Evolutionary conservation across 2,329 filamentous ascomycete species (phyloP).

Genomic region (Aspergillus piperis): DNA sequence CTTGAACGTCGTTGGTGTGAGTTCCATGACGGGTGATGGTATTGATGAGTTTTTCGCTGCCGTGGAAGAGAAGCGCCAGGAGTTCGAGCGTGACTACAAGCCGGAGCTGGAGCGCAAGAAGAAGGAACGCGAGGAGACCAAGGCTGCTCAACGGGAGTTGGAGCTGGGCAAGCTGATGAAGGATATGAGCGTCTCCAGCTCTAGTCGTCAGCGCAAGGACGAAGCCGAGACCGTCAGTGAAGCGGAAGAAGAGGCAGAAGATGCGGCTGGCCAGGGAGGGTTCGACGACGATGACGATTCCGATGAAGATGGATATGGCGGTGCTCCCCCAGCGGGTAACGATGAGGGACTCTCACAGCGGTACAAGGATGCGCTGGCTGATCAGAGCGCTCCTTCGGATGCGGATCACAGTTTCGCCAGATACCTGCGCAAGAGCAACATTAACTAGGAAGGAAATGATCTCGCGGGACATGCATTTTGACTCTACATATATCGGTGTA

Average conservation of each 20-base stretch:
- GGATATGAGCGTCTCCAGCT: constrained; percentile 70
- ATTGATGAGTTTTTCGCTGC: constrained; percentile 92
- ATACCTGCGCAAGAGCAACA: constrained; percentile 47
- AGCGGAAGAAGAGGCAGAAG: constrained; percentile 53
- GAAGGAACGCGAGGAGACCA: constrained; percentile 73
- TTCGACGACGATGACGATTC: constrained; percentile 49
- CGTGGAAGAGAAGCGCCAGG: constrained; percentile 79
- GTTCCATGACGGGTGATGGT: constrained; percentile 86
- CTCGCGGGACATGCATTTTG: background rate
- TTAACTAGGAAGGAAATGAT: constrained; percentile 25
- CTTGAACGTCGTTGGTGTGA: constrained; percentile 88
- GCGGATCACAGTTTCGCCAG: constrained; percentile 56
- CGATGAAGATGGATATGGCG: constrained; percentile 60
- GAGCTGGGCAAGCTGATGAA: constrained; percentile 93
- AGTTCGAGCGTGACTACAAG: constrained; percentile 88
- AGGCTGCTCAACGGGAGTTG: constrained; percentile 69
- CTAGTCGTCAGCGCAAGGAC: constrained; percentile 28
- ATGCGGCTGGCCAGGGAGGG: constrained; percentile 34
- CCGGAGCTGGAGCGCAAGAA: constrained; percentile 83
- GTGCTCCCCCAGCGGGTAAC: constrained; percentile 60
- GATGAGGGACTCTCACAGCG: constrained; percentile 69
- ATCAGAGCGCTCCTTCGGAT: constrained; percentile 46
- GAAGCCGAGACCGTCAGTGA: constrained; percentile 51
- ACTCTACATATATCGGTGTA: constrained; percentile 9
- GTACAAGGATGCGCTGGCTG: constrained; percentile 73